Base-by-base conservation (phyloP, 108 stramenopile species). In the Heterococcus sp. region DNA sequence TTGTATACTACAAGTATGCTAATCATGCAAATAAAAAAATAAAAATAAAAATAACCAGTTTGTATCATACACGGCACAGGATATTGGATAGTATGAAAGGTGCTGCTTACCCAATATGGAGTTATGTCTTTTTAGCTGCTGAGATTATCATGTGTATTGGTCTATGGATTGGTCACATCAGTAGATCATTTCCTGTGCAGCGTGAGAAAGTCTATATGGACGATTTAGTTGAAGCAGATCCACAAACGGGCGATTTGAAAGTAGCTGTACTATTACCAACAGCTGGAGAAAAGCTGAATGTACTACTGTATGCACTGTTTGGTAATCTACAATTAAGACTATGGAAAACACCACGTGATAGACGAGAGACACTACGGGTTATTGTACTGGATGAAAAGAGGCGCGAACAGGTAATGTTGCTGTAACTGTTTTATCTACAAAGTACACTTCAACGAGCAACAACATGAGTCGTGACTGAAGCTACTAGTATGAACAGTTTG, bases 141-240 rank as follows among this genome's bases (percentile, higher is more conserved):
- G 78, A 79, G 46, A 65, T 69, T 27, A 38, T 79, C 32, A 67
- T 79, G 67, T 64, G 34, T 14, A 30, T 79, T 8, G 78, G 78
- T 21, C 38, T 79, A 65, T 65, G 71, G 14, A 71, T 79, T 2
- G 67, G 78, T 1, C 78, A 79, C 69, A 35, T 34, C 70, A 71
- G 69, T n/a, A 35, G 78, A 1, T 67, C 78, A 3, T 79, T 79
- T 36, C 78, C 78, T 0, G 67, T 72, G 1, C 69, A 71, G 37
- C 14, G 78, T 27, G 69, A 79, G 71, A 79, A 40, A 65, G 78
- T 79, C 37, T 68, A 36, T 65, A 79, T 79, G 78, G 78, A 79
- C 31, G 78, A 79, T 32, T 63, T 79, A 32, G 69, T 69, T 31
- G 69, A 70, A 2, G 26, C 35, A 0, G 78, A 79, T 58, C 69